Percentiles rank a stretch among this genome's conserved stretches.
Evolutionary conservation across 805 yeast species (phyloP).

Genomic region (Ogataea degrootiae): DNA sequence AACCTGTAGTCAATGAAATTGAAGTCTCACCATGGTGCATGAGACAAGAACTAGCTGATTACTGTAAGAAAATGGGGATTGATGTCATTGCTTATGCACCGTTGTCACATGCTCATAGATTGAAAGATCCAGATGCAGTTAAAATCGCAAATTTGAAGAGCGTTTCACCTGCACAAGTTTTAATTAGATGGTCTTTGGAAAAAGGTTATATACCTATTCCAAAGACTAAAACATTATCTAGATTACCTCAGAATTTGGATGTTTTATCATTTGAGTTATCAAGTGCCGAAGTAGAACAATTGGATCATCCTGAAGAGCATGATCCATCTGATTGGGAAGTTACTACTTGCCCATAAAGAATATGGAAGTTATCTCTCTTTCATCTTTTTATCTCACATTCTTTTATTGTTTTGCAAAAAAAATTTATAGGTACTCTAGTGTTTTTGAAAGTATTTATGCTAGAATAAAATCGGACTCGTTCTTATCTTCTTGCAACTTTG

Average conservation of each 20-base stretch:
- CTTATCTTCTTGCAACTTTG: no score
- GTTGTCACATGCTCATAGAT: constrained; percentile 53
- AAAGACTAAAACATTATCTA: constrained; percentile 49
- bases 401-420: no score
- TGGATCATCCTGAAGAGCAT: constrained; percentile 51
- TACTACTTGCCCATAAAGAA: constrained; percentile 46
- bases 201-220: constrained; percentile 71
- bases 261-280: constrained; percentile 46
- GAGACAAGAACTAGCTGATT: constrained; percentile 57
- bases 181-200: constrained; percentile 68
- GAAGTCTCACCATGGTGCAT: constrained; percentile 85
- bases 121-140: constrained; percentile 49
- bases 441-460: no score
- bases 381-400: no score
- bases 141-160: constrained; percentile 45
- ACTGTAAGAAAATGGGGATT: constrained; percentile 50
- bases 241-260: constrained; percentile 53
- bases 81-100: constrained; percentile 78
- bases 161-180: constrained; percentile 54
- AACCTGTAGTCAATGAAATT: constrained; percentile 76
- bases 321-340: constrained; percentile 80
- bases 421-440: no score
- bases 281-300: constrained; percentile 33
- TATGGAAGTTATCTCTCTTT: not conserved
- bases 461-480: no score